phyloP scores from a whole-genome alignment of 257 asterid species.

The Primulina huaijiensis region DNA sequence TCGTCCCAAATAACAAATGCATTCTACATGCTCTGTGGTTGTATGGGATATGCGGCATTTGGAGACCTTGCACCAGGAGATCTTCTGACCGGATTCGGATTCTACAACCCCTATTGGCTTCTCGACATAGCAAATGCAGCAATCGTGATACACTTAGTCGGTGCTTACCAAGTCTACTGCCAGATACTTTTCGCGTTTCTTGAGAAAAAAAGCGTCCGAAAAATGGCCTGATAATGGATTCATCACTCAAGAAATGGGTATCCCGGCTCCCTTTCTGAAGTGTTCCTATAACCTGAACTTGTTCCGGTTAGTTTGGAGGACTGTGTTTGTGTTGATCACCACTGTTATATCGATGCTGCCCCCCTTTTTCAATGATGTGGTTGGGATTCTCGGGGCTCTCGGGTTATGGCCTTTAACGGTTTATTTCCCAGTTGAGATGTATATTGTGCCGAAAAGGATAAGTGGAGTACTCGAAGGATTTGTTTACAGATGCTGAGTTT shows the following conservation, averaged over 20 bases:
- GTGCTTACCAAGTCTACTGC: constrained; percentile 57
- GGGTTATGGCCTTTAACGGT: constrained; percentile 62
- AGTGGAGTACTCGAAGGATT: constrained; percentile 47
- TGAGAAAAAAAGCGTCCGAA: constrained; percentile 32
- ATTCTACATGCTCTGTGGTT: constrained; percentile 54
- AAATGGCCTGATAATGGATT: constrained; percentile 38
- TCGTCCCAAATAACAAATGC: constrained; percentile 26
- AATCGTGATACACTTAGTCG: constrained; percentile 46
- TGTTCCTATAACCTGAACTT: constrained; percentile 29
- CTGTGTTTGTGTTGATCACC: constrained; percentile 34
- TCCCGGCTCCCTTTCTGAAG: constrained; percentile 24
- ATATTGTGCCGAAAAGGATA: constrained; percentile 49
- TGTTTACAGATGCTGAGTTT: constrained; percentile 41
- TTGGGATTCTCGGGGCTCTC: constrained; percentile 50
- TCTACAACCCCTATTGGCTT: constrained; percentile 57
- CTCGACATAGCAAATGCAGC: constrained; percentile 54
- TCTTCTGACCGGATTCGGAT: constrained; percentile 53
- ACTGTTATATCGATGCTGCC: constrained; percentile 48
- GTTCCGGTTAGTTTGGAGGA: constrained; percentile 47
- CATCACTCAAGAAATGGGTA: constrained; percentile 24
- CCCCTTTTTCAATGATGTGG: constrained; percentile 54
- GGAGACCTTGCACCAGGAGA: constrained; percentile 53
- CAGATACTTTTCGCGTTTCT: constrained; percentile 51
- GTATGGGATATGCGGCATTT: constrained; percentile 54
- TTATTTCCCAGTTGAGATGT: constrained; percentile 57